A percentile compares a stretch with the other conserved stretches of the same genome.
Evolutionary conservation across 306 rosid genomes (phyloP).

Genomic region (Dicorynia guianensis): DNA sequence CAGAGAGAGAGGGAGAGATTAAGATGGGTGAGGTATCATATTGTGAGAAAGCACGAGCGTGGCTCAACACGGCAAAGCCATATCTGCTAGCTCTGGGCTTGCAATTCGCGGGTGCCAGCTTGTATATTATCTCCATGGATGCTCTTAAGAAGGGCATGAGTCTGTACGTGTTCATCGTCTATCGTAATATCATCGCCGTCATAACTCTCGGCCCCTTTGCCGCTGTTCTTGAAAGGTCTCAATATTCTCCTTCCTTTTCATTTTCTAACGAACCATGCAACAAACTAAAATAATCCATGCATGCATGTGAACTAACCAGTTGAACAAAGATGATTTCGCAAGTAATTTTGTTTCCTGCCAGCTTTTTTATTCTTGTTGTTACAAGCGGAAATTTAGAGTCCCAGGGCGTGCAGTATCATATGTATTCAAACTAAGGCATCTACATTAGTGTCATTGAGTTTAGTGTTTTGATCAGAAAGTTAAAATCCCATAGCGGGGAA

Average conservation of each 20-base stretch:
- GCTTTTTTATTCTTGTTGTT: not conserved
- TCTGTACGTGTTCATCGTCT: conserved; percentile 53
- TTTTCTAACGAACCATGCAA: too few species aligned
- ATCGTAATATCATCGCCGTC: conserved; percentile 53
- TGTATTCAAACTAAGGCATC: too few species aligned
- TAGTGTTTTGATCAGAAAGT: too few species aligned
- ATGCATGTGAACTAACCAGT: too few species aligned
- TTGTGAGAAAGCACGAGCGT: conserved; percentile 28
- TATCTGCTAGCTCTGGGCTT: conserved; percentile 68
- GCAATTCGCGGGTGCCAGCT: conserved; percentile 88
- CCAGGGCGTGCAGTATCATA: too few species aligned
- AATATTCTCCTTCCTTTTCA: not conserved
- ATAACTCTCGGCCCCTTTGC: conserved; percentile 53
- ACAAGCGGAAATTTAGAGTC: too few species aligned
- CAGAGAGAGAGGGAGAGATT: not conserved
- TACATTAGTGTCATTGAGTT: too few species aligned
- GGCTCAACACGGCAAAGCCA: conserved; percentile 56
- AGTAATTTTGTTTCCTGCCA: not conserved
- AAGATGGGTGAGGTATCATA: not conserved
- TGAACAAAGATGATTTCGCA: not conserved
- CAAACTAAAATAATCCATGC: not conserved
- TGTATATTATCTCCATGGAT: conserved; percentile 58
- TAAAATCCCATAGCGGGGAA: too few species aligned
- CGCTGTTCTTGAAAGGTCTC: conserved; percentile 48
- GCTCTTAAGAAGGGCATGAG: conserved; percentile 74